Base-by-base conservation (phyloP, 2,329 filamentous ascomycete species). In the Nakataea oryzae region DNA sequence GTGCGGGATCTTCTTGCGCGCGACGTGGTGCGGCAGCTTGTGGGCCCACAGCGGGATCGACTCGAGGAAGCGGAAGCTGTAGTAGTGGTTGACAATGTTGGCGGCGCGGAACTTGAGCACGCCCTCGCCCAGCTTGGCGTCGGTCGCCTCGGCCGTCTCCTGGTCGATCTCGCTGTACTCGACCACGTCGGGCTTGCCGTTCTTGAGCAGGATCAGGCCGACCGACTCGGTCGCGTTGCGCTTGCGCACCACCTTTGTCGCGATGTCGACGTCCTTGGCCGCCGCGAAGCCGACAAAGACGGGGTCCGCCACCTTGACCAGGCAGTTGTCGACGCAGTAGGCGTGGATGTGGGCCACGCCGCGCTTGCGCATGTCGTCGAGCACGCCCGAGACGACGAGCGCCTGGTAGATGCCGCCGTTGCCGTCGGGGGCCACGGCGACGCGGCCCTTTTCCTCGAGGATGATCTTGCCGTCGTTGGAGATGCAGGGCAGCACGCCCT, bases 51-150 rank as follows among this genome's bases (percentile, higher is more conserved):
- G 79, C 63, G 95, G 92, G 69, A 97, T 96, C 66, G 86, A 88
- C 75, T 96, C 89, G 59, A 99, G 84, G 83, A 97, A 97, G 68
- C 84, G 79, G 81, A 93, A 93, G 58, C 91, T 96, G 81, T 99
- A 99, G 85, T 97, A 99, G 83, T 99, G 95, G 82, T 99, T 99
- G 78, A 99, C 95, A 69, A 99, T 99, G 81, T 99, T 99, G 71
- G 93, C 95, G 63, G 95, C 93, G 65, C 95, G 89, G 86, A 96
- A 97, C 77, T 93, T 96, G 73, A 99, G 87, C 61, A 97, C 81
- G 63, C 85, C 87, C 3, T 85, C 80, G 28, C 41, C 56, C 70
- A 96, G 87, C 75, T 90, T 90, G 62, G 88, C 77, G 72, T 99
- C 95, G 72, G 88, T 85, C 67, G 93, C 93, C 76, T 96, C 91